Base-by-base conservation (phyloP, 164 flowering plant species). In the Protea cynaroides region DNA sequence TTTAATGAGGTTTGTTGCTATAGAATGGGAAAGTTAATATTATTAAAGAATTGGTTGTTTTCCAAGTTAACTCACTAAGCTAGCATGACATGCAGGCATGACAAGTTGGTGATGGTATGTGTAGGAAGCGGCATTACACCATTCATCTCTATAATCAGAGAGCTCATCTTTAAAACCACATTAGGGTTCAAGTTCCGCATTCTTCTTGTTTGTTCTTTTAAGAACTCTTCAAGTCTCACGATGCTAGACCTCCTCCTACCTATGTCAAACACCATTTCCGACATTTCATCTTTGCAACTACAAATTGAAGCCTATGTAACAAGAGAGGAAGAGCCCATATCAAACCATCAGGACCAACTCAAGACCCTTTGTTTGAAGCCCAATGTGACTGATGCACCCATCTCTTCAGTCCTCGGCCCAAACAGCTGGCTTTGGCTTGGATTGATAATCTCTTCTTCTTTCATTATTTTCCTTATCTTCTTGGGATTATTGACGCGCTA, bases 101-200 rank as follows among this genome's bases (percentile, higher is more conserved):
- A 88, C 63, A 73, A 61, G 3, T 76, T 93, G 3, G 94, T 88
- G 72, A 80, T 92, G 95, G 81, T 92, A 47, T 75, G 90, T 60
- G 96, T 91, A 65, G 96, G 97, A 0, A 87, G 93, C 67, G 97
- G 97, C 56, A 83, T 91, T 22, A 79, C 97, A 24, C 87, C 97
- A 0, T 81, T 91, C 75, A 76, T 88, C 40, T 89, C 97, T 5
- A 77, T 91, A 25, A 81, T 88, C 37, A 65, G 86, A 58, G 91
- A 89, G 57, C 80, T 91, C 34, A 72, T 87, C 29, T 79, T 50
- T 63, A 36, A 53, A 14, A 71, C 64, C 69, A 34, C 73, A 4
- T 66, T 67, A 1, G 18, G 61, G n/a, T 73, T 75, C 55, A 61
- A 56, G 60, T 90, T 87, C 4, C 68, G 71, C 57, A 52, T 88